Conservation (phyloP, 2,329 filamentous ascomycete genomes). For the Epichloe uncinata region DNA sequence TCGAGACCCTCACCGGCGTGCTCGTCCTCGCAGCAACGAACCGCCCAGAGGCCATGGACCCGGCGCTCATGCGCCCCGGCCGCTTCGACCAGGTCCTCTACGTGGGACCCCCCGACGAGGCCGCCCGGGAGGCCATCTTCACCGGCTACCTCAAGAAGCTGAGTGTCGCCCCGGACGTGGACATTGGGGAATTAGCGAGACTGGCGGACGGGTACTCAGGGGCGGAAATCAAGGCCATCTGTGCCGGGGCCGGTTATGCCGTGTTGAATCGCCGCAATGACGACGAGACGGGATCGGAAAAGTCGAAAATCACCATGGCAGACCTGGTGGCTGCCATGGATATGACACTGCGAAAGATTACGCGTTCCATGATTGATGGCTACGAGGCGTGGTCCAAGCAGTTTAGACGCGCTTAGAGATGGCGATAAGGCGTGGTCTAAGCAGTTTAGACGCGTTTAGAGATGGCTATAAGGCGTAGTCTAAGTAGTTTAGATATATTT, state of each 20-base stretch:
- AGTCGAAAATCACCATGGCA: conserved; percentile 24
- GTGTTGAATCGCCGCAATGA: conserved; percentile 26
- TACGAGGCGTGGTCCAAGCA: conserved; percentile 43
- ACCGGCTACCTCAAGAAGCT: conserved; percentile 50
- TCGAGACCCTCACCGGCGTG: conserved; percentile 71
- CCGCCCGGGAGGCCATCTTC: conserved; percentile 66
- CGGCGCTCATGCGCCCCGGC: conserved; percentile 73
- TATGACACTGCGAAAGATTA: conserved; percentile 43
- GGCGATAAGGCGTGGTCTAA: conserved; percentile 1
- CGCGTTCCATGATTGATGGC: conserved; percentile 39
- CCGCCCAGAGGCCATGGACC: conserved; percentile 67
- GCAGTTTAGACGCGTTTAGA: conserved; percentile 18
- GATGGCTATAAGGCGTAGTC: too few relatives aligned
- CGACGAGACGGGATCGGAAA: conserved; percentile 13
- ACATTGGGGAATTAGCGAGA: conserved; percentile 48
- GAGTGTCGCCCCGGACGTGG: conserved; percentile 47
- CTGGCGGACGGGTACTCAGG: conserved; percentile 69
- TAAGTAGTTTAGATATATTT: too few relatives aligned
- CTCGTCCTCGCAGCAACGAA: conserved; percentile 87
- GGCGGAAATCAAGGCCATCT: conserved; percentile 57
- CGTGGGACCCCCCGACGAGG: conserved; percentile 61
- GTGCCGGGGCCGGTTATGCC: conserved; percentile 29
- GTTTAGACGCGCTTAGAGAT: conserved; percentile 16
- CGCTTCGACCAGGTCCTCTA: conserved; percentile 78
- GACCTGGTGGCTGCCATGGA: conserved; percentile 31